phyloP scores from a whole-genome alignment of 495 filamentous ascomycete genomes.

The Annulohypoxylon bovei region DNA sequence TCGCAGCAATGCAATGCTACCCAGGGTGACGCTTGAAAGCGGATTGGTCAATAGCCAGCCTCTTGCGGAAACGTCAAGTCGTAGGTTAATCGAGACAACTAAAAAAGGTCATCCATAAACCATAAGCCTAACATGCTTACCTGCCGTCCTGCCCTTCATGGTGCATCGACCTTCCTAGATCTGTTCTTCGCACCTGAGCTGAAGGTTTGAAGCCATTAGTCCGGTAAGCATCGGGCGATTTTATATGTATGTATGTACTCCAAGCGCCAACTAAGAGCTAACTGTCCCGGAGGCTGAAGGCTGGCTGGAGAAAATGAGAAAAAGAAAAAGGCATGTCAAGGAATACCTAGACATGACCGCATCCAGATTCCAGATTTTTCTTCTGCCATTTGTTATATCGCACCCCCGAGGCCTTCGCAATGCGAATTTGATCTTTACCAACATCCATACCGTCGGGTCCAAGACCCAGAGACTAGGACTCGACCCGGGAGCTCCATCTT shows the following conservation, averaged over 20 bases:
- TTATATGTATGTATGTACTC: not conserved
- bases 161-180: not conserved
- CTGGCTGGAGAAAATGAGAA: not conserved
- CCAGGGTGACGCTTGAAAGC: constrained; percentile 14
- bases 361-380: too few species aligned
- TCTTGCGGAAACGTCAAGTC: constrained; percentile 4
- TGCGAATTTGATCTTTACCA: not conserved
- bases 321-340: not conserved
- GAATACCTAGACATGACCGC: too few species aligned
- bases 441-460: not conserved
- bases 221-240: not conserved
- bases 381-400: not conserved
- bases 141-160: not conserved
- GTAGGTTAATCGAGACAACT: constrained; percentile 2
- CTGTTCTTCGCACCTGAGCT: not conserved
- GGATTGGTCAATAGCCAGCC: constrained; percentile 18
- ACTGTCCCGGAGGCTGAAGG: not conserved
- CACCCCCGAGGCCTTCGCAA: not conserved
- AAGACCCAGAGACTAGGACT: not conserved
- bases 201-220: not conserved
- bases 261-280: not conserved
- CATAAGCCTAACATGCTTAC: constrained; percentile 10
- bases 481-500: not conserved
- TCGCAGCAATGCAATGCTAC: constrained; percentile 38
- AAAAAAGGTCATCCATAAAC: constrained; percentile 4